Percentiles rank a stretch among this genome's conserved stretches.
Evolutionary conservation across 306 rosid genomes (phyloP).

Genomic region (Cicer yamashitae): DNA sequence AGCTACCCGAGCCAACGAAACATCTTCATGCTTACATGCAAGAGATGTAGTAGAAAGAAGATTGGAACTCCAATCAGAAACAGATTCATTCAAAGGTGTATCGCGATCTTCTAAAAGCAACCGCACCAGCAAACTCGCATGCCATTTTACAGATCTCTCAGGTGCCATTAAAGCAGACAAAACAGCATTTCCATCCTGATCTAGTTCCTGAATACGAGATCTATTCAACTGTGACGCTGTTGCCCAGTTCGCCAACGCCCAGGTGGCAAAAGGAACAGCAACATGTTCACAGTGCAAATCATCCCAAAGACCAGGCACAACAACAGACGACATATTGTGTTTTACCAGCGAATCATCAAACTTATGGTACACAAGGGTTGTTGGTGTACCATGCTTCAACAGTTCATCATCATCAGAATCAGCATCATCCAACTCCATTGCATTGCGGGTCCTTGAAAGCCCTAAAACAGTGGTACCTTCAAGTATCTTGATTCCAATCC

Average conservation of each 20-base stretch:
- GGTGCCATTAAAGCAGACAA: conserved; percentile 93
- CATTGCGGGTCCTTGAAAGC: conserved; percentile 58
- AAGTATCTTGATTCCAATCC: conserved; percentile 87
- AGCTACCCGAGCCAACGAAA: conserved; percentile 81
- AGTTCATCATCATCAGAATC: conserved; percentile 49
- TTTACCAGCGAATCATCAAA: conserved; percentile 49
- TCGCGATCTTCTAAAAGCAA: conserved; percentile 77
- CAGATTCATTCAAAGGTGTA: conserved; percentile 73
- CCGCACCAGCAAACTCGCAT: conserved; percentile 82
- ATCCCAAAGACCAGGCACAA: conserved; percentile 98
- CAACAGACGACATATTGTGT: conserved; percentile 60
- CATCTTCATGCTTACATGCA: conserved; percentile 83
- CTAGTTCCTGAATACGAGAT: conserved; percentile 77
- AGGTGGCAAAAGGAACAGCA: conserved; percentile 97
- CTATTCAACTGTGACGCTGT: conserved; percentile 75
- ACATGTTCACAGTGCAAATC: conserved; percentile 94
- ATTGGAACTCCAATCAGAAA: conserved; percentile 89
- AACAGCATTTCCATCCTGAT: conserved; percentile 86
- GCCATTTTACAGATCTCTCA: conserved; percentile 99
- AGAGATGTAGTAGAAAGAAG: conserved; percentile 87
- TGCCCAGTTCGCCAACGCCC: conserved; percentile 99
- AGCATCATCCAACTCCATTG: conserved; percentile 55
- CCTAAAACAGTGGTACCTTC: conserved; percentile 86
- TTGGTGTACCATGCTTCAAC: conserved; percentile 38
- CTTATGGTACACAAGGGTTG: conserved; percentile 50